These are phyloP conservation scores for Termitomyces sp. DNA, from an alignment of 768 basidiomycete genomes.

Conservation along the genomic window DNA sequence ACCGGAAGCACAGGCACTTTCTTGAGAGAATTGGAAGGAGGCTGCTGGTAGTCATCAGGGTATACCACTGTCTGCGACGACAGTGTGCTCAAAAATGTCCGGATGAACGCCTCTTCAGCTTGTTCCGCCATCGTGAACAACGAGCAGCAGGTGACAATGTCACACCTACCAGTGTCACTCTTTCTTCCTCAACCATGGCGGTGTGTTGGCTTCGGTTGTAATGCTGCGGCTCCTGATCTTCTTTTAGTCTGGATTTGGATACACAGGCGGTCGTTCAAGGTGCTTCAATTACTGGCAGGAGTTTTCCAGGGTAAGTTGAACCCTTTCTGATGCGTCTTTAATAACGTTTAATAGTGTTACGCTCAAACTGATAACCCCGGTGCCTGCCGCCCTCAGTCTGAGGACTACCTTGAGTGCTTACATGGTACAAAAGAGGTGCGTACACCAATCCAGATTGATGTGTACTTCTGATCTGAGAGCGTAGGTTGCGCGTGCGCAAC, in stretches of 20 bases:
- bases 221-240: neutral
- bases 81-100: constrained; percentile 58
- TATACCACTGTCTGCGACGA: constrained; percentile 64
- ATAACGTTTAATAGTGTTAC: constrained; percentile 61
- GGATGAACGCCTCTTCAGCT: constrained; percentile 66
- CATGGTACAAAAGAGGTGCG: constrained; percentile 86
- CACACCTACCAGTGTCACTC: neutral
- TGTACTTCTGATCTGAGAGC: constrained; percentile 15
- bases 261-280: constrained; percentile 56
- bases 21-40: constrained; percentile 58
- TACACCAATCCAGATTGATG: neutral
- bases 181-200: constrained; percentile 26
- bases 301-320: constrained; percentile 56
- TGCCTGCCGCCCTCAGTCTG: constrained; percentile 65
- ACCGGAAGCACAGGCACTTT: constrained; percentile 70
- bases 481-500: constrained; percentile 51
- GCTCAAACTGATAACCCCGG: constrained; percentile 69
- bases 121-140: constrained; percentile 34
- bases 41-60: constrained; percentile 73
- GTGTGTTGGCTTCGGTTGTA: constrained; percentile 19
- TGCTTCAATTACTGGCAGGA: constrained; percentile 95
- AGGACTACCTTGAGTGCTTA: constrained; percentile 90
- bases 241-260: constrained; percentile 43
- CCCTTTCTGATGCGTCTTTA: constrained; percentile 2
- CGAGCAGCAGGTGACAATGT: neutral